phyloP scores from a whole-genome alignment of 306 rosid genomes.

The Cicer chorassanicum region DNA sequence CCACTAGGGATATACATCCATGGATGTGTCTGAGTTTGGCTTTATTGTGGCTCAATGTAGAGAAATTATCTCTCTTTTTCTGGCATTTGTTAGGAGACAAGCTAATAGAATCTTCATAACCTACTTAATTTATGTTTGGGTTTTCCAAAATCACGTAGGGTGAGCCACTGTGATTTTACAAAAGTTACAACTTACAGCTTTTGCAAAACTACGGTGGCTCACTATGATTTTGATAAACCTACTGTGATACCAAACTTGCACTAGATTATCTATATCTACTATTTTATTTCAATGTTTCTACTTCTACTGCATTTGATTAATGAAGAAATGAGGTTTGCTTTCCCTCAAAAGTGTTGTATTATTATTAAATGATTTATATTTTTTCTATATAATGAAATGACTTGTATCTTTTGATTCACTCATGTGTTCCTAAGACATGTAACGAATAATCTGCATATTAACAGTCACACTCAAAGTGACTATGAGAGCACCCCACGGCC shows the following conservation, averaged over 20 bases:
- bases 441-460: too few relatives aligned
- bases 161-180: not conserved
- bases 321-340: not conserved
- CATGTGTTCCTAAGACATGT: too few relatives aligned
- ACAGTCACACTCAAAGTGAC: too few relatives aligned
- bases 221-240: not conserved
- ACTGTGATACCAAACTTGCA: not conserved
- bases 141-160: not conserved
- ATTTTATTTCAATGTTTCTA: constrained; percentile 4
- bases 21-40: too few relatives aligned
- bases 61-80: not conserved
- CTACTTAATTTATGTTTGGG: not conserved
- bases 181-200: not conserved
- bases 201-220: not conserved
- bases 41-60: too few relatives aligned
- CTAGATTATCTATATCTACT: not conserved
- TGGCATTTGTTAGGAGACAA: not conserved
- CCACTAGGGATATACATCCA: too few relatives aligned
- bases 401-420: too few relatives aligned
- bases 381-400: too few relatives aligned
- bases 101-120: not conserved
- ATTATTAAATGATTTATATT: too few relatives aligned
- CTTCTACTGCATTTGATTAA: constrained; percentile 1
- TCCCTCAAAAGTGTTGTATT: not conserved
- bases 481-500: too few relatives aligned